Conservation (phyloP, 2,329 filamentous ascomycete species). For the Phialophora verrucosa region DNA sequence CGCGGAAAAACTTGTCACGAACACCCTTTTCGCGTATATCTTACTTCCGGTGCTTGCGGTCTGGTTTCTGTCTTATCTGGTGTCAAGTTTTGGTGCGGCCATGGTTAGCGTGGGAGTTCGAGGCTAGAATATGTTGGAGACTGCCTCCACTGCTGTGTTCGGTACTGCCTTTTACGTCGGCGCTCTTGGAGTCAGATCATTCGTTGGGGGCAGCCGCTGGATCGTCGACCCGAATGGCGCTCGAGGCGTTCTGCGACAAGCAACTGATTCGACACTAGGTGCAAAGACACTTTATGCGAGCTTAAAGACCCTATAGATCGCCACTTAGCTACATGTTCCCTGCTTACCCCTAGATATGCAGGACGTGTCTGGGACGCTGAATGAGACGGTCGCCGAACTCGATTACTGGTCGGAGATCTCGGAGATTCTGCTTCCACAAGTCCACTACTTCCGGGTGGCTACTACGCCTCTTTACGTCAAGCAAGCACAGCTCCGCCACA, state of each 20-base stretch:
- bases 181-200: neutral
- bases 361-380: neutral
- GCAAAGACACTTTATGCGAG: neutral
- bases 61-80: neutral
- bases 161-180: neutral
- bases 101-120: neutral
- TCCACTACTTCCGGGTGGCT: neutral
- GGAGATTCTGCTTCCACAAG: neutral
- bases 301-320: neutral
- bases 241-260: neutral
- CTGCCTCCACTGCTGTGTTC: neutral
- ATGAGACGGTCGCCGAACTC: neutral
- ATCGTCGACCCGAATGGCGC: neutral
- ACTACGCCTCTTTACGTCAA: neutral
- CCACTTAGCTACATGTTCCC: neutral
- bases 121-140: neutral
- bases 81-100: neutral
- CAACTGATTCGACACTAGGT: neutral
- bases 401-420: neutral
- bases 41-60: neutral
- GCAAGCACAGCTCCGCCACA: neutral
- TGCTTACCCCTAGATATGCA: neutral
- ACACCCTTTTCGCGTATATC: neutral
- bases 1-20: neutral
- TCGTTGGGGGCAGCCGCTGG: neutral